Evolutionary conservation across 139 green algal species (phyloP).

Genomic region (Nannochloris sp.): DNA sequence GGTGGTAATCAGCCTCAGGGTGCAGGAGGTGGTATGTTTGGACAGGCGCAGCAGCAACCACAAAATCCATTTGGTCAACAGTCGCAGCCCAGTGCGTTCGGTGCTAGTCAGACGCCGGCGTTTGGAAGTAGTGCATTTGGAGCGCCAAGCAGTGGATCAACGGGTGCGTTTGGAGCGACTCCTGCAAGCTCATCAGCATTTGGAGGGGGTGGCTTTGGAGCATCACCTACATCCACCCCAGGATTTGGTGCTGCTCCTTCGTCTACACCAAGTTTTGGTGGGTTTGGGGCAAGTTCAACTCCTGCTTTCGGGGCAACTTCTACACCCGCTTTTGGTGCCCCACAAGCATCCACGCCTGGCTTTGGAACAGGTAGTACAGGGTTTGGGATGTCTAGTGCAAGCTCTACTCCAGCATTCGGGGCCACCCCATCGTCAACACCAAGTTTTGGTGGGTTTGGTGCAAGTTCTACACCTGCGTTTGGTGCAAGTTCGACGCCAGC

Average conservation of each 20-base stretch:
- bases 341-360: not conserved
- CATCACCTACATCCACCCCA: conserved; percentile 8
- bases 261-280: conserved; percentile 12
- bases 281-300: conserved; percentile 37
- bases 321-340: conserved; percentile 1
- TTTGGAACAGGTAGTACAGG: conserved; percentile 16
- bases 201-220: conserved; percentile 24
- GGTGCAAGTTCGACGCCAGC: conserved; percentile 1
- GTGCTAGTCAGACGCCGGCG: conserved; percentile 8
- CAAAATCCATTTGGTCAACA: not conserved
- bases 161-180: conserved; percentile 40
- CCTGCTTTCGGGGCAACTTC: conserved; percentile 17
- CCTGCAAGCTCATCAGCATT: conserved; percentile 37
- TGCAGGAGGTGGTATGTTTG: conserved; percentile 1
- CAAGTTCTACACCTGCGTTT: conserved; percentile 13
- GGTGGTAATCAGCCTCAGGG: conserved; percentile 17
- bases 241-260: conserved; percentile 28
- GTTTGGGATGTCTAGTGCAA: conserved; percentile 33
- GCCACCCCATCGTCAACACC: not conserved
- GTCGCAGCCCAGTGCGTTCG: conserved; percentile 14
- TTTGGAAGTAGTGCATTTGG: conserved; percentile 30
- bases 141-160: conserved; percentile 11
- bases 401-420: conserved; percentile 26
- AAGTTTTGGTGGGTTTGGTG: not conserved
- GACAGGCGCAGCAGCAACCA: not conserved